phyloP scores from a whole-genome alignment of 2,329 filamentous ascomycete species.

The Cytospora piceae region DNA sequence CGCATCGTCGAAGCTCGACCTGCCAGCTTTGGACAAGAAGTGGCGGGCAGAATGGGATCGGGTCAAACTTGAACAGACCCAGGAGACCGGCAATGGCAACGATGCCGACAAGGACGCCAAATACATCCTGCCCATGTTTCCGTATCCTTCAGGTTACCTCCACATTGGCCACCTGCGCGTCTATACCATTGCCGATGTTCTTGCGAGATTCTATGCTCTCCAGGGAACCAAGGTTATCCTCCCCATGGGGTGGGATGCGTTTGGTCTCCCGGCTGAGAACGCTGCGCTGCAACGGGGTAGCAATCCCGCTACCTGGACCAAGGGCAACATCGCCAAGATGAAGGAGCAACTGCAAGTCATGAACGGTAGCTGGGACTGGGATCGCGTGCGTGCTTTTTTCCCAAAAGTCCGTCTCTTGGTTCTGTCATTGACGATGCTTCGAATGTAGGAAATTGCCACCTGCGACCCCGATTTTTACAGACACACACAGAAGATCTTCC shows the following conservation, averaged over 20 bases:
- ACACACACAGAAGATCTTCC: conserved; percentile 84
- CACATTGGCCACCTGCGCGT: conserved; percentile 88
- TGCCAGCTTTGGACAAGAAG: conserved; percentile 53
- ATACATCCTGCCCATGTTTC: conserved; percentile 91
- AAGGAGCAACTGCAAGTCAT: conserved; percentile 78
- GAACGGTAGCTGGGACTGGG: conserved; percentile 85
- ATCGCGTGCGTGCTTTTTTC: conserved; percentile 60
- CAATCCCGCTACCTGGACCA: conserved; percentile 78
- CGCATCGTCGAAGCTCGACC: conserved; percentile 44
- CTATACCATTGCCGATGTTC: conserved; percentile 87
- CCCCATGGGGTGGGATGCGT: conserved; percentile 95
- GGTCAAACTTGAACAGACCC: conserved; percentile 28
- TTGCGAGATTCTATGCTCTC: conserved; percentile 76
- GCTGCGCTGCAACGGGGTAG: conserved; percentile 83
- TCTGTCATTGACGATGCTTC: conserved; percentile 22
- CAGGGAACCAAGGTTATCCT: conserved; percentile 76
- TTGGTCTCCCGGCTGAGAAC: conserved; percentile 89
- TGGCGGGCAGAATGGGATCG: conserved; percentile 54
- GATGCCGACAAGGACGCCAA: conserved; percentile 41
- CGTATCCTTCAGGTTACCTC: conserved; percentile 84
- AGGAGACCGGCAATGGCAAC: conserved; percentile 30
- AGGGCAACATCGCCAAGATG: conserved; percentile 80
- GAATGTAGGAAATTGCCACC: conserved; percentile 74
- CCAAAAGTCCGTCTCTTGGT: neutral
- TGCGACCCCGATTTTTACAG: conserved; percentile 87